Percentiles rank a stretch among this genome's conserved stretches.
phyloP scores from a whole-genome alignment of 371 early-diverging fungal genomes.

The Sporodiniella umbellata region DNA sequence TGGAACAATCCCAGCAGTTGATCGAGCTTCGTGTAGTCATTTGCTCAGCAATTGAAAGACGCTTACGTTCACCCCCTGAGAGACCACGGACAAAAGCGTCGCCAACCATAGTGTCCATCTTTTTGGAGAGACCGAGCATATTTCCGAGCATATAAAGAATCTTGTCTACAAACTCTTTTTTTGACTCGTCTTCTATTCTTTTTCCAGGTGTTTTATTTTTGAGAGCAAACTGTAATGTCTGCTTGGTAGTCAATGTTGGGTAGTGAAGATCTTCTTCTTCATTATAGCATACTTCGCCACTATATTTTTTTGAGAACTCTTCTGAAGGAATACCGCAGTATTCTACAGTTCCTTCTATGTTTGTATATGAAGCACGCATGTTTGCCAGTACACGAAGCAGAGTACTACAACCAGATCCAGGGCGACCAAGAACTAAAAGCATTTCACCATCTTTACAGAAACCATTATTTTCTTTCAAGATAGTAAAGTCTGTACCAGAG shows the following conservation, averaged over 20 bases:
- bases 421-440: slow-evolving; percentile 57
- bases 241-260: slow-evolving; percentile 50
- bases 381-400: slow-evolving; percentile 53
- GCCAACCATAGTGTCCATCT: slow-evolving; percentile 68
- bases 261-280: slow-evolving; percentile 58
- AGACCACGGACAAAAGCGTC: slow-evolving; percentile 68
- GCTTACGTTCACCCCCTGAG: slow-evolving; percentile 75
- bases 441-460: slow-evolving; percentile 57
- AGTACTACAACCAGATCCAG: slow-evolving; percentile 57
- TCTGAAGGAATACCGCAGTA: slow-evolving; percentile 49
- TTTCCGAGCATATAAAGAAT: slow-evolving; percentile 45
- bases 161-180: slow-evolving; percentile 26
- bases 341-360: slow-evolving; percentile 37
- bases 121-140: slow-evolving; percentile 56
- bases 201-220: slow-evolving; percentile 52
- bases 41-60: slow-evolving; percentile 74
- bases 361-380: slow-evolving; percentile 42
- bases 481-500: slow-evolving; percentile 25
- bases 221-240: slow-evolving; percentile 52
- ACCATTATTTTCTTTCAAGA: slow-evolving; percentile 40
- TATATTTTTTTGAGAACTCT: slow-evolving; percentile 37
- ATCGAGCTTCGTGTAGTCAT: slow-evolving; percentile 65
- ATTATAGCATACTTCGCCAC: slow-evolving; percentile 52
- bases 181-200: slow-evolving; percentile 32
- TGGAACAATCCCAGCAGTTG: slow-evolving; percentile 74